These are phyloP conservation scores for Aspergillus jensenii DNA, from an alignment of 2,329 filamentous ascomycete genomes.

Conservation along the genomic window DNA sequence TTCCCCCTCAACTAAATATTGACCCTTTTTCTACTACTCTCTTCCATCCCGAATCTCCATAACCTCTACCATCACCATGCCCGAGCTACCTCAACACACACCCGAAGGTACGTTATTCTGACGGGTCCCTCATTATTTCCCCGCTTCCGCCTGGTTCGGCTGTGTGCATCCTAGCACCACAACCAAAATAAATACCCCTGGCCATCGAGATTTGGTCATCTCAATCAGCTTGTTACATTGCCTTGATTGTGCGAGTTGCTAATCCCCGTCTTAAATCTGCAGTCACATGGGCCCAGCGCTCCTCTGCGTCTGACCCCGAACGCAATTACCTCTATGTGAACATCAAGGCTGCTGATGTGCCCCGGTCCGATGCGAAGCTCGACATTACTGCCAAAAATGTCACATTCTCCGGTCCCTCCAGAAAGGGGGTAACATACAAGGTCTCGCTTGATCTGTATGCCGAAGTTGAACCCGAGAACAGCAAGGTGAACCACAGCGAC, in stretches of 20 bases:
- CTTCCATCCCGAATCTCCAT: constrained; percentile 5
- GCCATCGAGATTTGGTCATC: background rate
- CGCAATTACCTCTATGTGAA: constrained; percentile 97
- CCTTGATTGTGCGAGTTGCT: background rate
- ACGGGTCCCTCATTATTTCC: constrained; percentile 24
- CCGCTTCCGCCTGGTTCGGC: constrained; percentile 24
- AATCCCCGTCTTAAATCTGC: constrained; percentile 15
- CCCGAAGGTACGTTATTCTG: constrained; percentile 47
- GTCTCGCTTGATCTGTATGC: constrained; percentile 84
- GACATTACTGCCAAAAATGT: constrained; percentile 76
- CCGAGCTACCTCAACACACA: constrained; percentile 34
- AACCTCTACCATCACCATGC: constrained; percentile 21
- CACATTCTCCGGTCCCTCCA: constrained; percentile 79
- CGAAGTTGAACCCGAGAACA: constrained; percentile 83
- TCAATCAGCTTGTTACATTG: constrained; percentile 7
- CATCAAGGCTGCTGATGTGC: constrained; percentile 83
- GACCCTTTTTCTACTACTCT: background rate
- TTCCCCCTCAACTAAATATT: constrained; percentile 1
- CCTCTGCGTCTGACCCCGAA: constrained; percentile 70
- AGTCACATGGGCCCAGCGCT: constrained; percentile 99
- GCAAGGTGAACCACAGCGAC: constrained; percentile 82
- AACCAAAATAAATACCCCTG: background rate
- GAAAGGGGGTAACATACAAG: constrained; percentile 83
- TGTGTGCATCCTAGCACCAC: constrained; percentile 11
- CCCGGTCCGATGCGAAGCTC: constrained; percentile 72